phyloP scores from a whole-genome alignment of 208 protist genomes.

The Leishmania martiniquensis region DNA sequence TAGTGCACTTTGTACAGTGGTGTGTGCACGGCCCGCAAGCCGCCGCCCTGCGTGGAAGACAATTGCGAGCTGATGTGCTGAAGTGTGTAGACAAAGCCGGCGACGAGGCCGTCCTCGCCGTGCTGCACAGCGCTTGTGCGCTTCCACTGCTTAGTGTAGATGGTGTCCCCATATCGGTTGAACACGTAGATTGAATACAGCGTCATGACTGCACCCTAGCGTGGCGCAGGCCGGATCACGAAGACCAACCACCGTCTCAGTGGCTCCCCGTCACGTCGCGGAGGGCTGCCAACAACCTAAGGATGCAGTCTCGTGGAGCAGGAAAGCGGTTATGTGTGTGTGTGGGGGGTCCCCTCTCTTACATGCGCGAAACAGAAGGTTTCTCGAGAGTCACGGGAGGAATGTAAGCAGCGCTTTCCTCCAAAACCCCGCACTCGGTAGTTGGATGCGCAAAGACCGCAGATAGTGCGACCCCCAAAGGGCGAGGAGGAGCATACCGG shows the following conservation, averaged over 20 bases:
- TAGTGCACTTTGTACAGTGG: constrained; percentile 92
- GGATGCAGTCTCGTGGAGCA: background rate
- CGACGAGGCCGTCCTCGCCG: constrained; percentile 81
- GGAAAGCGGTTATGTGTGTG: background rate
- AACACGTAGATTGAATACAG: constrained; percentile 90
- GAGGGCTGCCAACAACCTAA: background rate
- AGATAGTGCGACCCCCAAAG: background rate
- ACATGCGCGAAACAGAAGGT: background rate
- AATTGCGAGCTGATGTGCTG: constrained; percentile 88
- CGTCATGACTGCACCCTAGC: constrained; percentile 38
- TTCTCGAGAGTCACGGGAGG: background rate
- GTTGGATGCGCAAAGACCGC: background rate
- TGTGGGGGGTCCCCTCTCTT: background rate
- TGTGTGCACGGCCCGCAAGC: constrained; percentile 72
- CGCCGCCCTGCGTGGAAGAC: constrained; percentile 55
- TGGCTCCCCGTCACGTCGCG: background rate
- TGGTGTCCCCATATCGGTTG: constrained; percentile 88
- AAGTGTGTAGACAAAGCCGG: constrained; percentile 88
- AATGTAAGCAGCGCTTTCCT: background rate
- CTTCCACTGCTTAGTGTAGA: constrained; percentile 87
- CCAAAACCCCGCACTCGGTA: background rate
- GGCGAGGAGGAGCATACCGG: background rate
- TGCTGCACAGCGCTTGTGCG: constrained; percentile 69
- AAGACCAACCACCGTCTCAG: background rate
- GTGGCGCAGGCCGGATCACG: background rate